A percentile compares a stretch with the other conserved stretches of the same genome.
Conservation (phyloP, 352 stramenopile genomes). For the Pythium phragmitis region DNA sequence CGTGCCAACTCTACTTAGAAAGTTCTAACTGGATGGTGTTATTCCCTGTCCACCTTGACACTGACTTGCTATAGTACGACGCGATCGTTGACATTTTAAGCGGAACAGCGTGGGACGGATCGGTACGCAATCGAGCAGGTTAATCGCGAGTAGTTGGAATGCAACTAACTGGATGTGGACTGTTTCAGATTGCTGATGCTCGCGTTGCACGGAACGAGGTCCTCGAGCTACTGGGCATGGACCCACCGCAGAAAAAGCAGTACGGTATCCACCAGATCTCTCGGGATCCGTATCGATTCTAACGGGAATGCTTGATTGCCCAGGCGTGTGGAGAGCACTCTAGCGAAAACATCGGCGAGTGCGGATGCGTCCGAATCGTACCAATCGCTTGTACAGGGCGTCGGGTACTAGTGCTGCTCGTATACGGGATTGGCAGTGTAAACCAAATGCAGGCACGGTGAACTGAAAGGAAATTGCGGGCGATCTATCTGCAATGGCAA, state of each 20-base stretch:
- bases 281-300: not conserved
- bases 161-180: not conserved
- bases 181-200: constrained; percentile 46
- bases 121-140: constrained; percentile 34
- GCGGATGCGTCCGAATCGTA: constrained; percentile 32
- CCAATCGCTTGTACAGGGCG: constrained; percentile 72
- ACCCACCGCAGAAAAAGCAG: constrained; percentile 55
- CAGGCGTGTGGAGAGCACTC: constrained; percentile 11
- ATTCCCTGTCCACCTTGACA: not conserved
- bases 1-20: not conserved
- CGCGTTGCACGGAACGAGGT: constrained; percentile 59
- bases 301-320: not conserved
- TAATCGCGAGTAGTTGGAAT: not conserved
- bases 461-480: not conserved
- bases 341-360: constrained; percentile 15
- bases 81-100: constrained; percentile 74
- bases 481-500: too few relatives aligned
- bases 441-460: not conserved
- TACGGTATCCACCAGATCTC: constrained; percentile 28
- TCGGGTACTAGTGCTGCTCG: constrained; percentile 53
- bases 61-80: constrained; percentile 45
- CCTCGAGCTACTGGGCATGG: constrained; percentile 61
- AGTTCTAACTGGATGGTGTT: constrained; percentile 1
- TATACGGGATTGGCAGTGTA: not conserved
- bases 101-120: constrained; percentile 77